Conservation (phyloP, 2,329 filamentous ascomycete species). For the Colletotrichum sojae region DNA sequence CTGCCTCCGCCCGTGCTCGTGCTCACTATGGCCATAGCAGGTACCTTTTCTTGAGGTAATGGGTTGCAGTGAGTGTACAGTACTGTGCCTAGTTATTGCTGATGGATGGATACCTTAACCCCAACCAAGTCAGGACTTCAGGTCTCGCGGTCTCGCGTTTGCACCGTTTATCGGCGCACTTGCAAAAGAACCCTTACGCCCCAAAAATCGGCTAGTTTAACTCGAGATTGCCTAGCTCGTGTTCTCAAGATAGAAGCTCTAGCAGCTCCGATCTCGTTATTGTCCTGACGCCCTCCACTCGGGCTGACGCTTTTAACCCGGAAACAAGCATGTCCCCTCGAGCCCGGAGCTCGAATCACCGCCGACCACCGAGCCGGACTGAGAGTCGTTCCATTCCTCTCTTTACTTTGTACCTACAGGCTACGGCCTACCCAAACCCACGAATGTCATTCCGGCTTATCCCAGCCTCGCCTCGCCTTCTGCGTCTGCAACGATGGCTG, state of each 20-base stretch:
- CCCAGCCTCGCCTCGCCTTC: slow-evolving; percentile 1
- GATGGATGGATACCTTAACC: no score
- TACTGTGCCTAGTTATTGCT: no score
- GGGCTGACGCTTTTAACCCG: slow-evolving; percentile 25
- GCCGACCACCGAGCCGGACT: slow-evolving; percentile 16
- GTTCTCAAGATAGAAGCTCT: slow-evolving; percentile 38
- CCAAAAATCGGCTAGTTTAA: slow-evolving; percentile 4
- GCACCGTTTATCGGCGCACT: slow-evolving; percentile 18
- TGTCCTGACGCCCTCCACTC: slow-evolving; percentile 22
- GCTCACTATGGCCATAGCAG: no score
- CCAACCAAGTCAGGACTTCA: no score
- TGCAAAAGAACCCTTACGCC: slow-evolving; percentile 29
- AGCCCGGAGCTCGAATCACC: slow-evolving; percentile 12
- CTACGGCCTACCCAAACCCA: no score
- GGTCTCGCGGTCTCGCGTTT: slow-evolving; percentile 5
- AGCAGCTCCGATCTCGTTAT: slow-evolving; percentile 28
- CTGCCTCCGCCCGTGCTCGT: not conserved
- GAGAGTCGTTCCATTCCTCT: slow-evolving; percentile 3
- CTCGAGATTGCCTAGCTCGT: slow-evolving; percentile 23
- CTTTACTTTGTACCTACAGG: not conserved
- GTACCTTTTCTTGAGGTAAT: no score
- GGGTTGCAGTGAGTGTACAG: no score
- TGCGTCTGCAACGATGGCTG: slow-evolving; percentile 5
- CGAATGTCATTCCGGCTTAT: slow-evolving; percentile 1
- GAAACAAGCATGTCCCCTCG: slow-evolving; percentile 33